Evolutionary conservation across 75 land plant genomes (phyloP), one percentile per base, ranked within the genome.

Genomic region (Sequoia sempervirens): DNA sequence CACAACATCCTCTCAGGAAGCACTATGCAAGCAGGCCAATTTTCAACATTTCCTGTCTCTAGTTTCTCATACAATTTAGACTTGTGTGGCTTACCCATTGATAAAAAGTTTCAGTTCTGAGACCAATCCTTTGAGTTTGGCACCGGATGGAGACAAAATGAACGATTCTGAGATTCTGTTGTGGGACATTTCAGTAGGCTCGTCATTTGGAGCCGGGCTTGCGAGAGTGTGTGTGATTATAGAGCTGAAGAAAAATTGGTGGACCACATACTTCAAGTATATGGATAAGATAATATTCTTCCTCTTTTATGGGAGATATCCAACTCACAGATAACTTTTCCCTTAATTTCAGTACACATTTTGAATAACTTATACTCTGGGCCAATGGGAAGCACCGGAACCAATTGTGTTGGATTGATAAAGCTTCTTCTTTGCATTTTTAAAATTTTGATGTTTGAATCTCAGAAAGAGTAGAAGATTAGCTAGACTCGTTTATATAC

Each of bases 71-170:
- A 85, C 38, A 86, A 83, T 32, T 36, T 43, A 34, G 85, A 56
- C 17, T 56, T 83, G 9, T 94, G 94, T 84, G 93, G 96, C 9
- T 30, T 10, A 36, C 94, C 1, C 92, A 15, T 73, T 91, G 58
- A 38, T 30, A 2, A 78, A 13, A 4, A 75, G 73, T 70, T 70
- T 37, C 36, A 30, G 36, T 70, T 61, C n/a, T 23, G 26, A 61
- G 66, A 32, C 11, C 36, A 11, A 12, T 32, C 3, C 13, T 28
- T 32, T 32, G 15, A 70, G 37, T 30, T 23, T 0, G 30, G 37
- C 73, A 70, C 73, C 73, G 2, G 73, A 11, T 11, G 36, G 36
- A 70, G 73, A 70, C 37, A 37, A 32, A 70, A 3, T 28, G 73
- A 70, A 70, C 12, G 36, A 30, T 70, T 70, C 37, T 11, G 36